A percentile compares a stretch with the other conserved stretches of the same genome.
phyloP scores from a whole-genome alignment of 176 grass and related monocot genomes.

The Tillandsia fasciculata region DNA sequence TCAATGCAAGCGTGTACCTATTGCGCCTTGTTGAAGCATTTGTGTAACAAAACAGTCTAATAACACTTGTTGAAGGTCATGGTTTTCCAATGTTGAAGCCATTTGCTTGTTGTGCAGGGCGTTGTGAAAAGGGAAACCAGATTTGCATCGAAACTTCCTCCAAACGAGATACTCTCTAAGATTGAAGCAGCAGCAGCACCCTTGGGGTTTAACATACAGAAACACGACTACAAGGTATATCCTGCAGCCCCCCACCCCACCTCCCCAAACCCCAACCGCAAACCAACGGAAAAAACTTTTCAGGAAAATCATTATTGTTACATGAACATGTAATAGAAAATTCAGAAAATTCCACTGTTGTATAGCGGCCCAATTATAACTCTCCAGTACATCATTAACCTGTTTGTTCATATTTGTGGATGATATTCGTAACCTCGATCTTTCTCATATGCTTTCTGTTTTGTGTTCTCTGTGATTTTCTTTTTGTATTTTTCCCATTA shows the following conservation, averaged over 20 bases:
- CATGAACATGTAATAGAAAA: no score
- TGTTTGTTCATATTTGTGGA: no score
- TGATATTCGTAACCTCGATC: no score
- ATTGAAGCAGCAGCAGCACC: slow-evolving; percentile 79
- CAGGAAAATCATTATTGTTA: no score
- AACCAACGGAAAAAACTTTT: no score
- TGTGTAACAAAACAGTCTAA: background rate
- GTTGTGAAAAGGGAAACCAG: slow-evolving; percentile 80
- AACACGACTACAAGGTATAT: slow-evolving; percentile 86
- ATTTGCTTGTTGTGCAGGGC: slow-evolving; percentile 25
- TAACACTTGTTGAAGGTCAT: background rate
- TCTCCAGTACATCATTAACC: no score
- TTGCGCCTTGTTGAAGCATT: background rate
- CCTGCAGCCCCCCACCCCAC: background rate
- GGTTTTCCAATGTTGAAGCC: slow-evolving; percentile 1
- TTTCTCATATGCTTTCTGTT: no score
- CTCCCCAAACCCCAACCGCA: background rate
- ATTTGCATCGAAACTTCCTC: slow-evolving; percentile 86
- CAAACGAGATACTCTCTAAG: slow-evolving; percentile 85
- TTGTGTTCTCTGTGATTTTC: background rate
- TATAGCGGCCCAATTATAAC: no score
- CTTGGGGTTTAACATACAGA: slow-evolving; percentile 83
- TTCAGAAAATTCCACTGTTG: no score
- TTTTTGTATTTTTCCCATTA: slow-evolving; percentile 2
- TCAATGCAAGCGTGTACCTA: background rate